Conservation (phyloP, 495 filamentous ascomycete species). For the Penicillium mononematosum region DNA sequence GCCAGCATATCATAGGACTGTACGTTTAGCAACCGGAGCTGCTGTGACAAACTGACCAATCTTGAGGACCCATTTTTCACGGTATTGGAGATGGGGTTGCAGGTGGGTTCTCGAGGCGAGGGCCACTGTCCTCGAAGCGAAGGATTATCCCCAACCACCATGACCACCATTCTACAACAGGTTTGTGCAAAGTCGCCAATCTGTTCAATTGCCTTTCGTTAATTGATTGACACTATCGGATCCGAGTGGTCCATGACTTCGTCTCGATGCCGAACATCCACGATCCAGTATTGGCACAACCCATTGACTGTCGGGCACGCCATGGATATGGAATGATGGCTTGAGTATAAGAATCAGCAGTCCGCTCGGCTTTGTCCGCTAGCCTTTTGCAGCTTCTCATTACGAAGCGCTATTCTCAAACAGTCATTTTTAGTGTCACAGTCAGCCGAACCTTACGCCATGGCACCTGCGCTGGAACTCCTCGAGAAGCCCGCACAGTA, state of each 20-base stretch:
- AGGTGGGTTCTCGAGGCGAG: constrained; percentile 7
- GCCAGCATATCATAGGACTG: too few relatives aligned
- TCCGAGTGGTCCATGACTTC: not conserved
- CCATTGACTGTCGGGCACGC: not conserved
- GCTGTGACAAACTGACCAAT: too few relatives aligned
- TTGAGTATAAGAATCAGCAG: not conserved
- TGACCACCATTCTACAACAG: too few relatives aligned
- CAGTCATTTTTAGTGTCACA: not conserved
- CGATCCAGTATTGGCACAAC: not conserved
- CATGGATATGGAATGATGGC: not conserved
- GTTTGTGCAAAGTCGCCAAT: too few relatives aligned
- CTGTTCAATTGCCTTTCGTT: too few relatives aligned
- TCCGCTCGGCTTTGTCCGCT: not conserved
- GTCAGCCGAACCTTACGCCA: not conserved
- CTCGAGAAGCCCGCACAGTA: constrained; percentile 11
- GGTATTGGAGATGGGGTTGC: not conserved
- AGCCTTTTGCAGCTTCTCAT: too few relatives aligned
- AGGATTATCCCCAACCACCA: not conserved
- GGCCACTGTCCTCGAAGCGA: constrained; percentile 6
- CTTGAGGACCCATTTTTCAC: too few relatives aligned
- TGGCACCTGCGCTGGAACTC: constrained; percentile 18
- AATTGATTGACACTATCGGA: too few relatives aligned
- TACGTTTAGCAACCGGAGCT: too few relatives aligned
- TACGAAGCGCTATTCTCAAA: not conserved
- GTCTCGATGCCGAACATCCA: not conserved